A percentile compares a stretch with the other conserved stretches of the same genome.
These are phyloP conservation scores for Kurtzmaniella cleridarum DNA, from an alignment of 805 yeast species.

Conservation along the genomic window DNA sequence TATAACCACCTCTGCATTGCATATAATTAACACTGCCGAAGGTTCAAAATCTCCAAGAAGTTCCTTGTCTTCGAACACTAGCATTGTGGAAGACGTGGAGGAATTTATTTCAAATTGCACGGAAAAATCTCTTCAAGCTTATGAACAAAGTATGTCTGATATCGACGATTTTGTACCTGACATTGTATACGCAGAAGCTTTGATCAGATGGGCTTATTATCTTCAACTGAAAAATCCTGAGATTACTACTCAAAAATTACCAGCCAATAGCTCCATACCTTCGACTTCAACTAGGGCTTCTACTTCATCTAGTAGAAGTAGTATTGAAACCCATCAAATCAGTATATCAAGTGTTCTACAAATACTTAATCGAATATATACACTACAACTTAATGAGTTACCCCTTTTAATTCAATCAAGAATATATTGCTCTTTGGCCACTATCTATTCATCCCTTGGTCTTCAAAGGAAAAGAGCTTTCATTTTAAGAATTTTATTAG, in stretches of 20 bases:
- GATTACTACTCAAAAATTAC: neutral
- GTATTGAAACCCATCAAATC: slow-evolving; percentile 11
- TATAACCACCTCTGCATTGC: too few relatives aligned
- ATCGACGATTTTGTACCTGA: slow-evolving; percentile 79
- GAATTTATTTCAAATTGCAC: too few relatives aligned
- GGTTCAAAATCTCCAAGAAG: too few relatives aligned
- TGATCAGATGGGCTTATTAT: slow-evolving; percentile 38
- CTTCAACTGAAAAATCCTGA: slow-evolving; percentile 2
- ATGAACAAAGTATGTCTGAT: slow-evolving; percentile 44
- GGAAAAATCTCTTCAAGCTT: slow-evolving; percentile 14
- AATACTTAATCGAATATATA: slow-evolving; percentile 31
- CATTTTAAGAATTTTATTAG: slow-evolving; percentile 59
- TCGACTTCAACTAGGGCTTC: slow-evolving; percentile 32
- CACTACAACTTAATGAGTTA: slow-evolving; percentile 30
- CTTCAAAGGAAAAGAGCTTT: slow-evolving; percentile 65
- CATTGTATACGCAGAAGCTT: slow-evolving; percentile 66
- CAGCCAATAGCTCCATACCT: neutral
- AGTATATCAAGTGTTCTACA: slow-evolving; percentile 36
- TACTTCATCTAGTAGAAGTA: slow-evolving; percentile 20
- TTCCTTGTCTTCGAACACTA: too few relatives aligned
- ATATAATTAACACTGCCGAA: too few relatives aligned
- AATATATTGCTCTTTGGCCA: slow-evolving; percentile 61
- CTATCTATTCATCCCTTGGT: slow-evolving; percentile 56
- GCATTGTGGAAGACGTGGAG: too few relatives aligned
- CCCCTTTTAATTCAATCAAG: slow-evolving; percentile 50